phyloP scores from a whole-genome alignment of 495 filamentous ascomycete species.

The Xylaria intraflava region DNA sequence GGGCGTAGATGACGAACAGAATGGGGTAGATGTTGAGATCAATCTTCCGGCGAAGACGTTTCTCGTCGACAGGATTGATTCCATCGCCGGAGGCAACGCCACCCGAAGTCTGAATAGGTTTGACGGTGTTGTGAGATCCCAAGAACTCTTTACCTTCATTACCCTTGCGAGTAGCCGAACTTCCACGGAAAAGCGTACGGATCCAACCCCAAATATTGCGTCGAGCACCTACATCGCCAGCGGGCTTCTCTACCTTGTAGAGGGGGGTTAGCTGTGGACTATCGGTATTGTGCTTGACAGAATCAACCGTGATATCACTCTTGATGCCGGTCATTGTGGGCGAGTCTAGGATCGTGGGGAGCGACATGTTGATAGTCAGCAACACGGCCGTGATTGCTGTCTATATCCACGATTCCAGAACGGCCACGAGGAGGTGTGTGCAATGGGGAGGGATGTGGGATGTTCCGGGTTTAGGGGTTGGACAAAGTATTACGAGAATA shows the following conservation, averaged over 20 bases:
- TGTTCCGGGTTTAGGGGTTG: too few species aligned
- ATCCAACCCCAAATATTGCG: neutral
- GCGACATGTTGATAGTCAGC: neutral
- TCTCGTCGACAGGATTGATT: slow-evolving; percentile 21
- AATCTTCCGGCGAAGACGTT: slow-evolving; percentile 29
- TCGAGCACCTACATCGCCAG: neutral
- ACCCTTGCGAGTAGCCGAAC: neutral
- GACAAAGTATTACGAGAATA: too few species aligned
- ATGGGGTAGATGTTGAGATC: slow-evolving; percentile 35
- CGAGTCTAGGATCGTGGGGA: neutral
- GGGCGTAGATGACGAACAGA: slow-evolving; percentile 37
- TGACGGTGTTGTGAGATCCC: too few species aligned
- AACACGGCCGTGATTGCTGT: too few species aligned
- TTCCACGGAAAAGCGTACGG: neutral
- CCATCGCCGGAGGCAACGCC: neutral
- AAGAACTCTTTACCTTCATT: too few species aligned
- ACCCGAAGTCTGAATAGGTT: neutral
- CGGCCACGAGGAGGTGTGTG: too few species aligned
- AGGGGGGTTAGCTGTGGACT: neutral
- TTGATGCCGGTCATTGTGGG: neutral
- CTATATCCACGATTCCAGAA: too few species aligned
- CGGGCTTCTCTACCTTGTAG: neutral
- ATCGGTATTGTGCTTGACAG: neutral
- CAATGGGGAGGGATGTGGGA: too few species aligned
- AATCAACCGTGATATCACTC: neutral